Base-by-base conservation (phyloP, 2,329 filamentous ascomycete species). In the Akanthomyces muscarius region DNA sequence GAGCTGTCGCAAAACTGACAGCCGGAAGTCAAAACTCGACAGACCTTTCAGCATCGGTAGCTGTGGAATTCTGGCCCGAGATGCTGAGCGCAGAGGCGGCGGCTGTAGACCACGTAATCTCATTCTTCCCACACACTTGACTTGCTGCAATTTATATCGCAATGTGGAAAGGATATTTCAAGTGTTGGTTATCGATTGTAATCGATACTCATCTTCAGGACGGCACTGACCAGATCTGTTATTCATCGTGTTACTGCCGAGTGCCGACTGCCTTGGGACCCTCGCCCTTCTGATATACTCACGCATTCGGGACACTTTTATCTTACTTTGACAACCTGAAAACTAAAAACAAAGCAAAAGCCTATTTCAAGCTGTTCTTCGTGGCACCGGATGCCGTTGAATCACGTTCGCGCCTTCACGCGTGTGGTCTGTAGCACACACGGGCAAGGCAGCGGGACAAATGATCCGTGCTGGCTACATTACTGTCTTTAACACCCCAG, bases 51-150 rank as follows among this genome's bases (percentile, higher is more conserved):
- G 6, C 4, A 30, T 30, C 4, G 28, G 28, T 6, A 30, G 28
- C 28, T 30, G 28, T 6, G 28, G 6, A 30, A 30, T 30, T 30
- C 28, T 30, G 28, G 69, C 63, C 70, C 28, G 74, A 23, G 63
- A 68, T 78, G 76, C 21, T 65, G 64, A 33, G 63, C 68, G 63
- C 76, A 78, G 58, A 78, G 67, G 69, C 77, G 75, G 23, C 71
- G 73, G 65, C 73, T 67, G 65, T 76, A 79, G 28, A 79, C 69
- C 16, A 75, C 59, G 45, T 75, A 79, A 56, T 75, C 71, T 16
- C 76, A 76, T 30, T 70, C 62, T 48, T 48, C 72, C 48, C 75
- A 75, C 52, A 77, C 73, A 61, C 71, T 71, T 18, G 74, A 56
- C 38, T 67, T 73, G 48, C 65, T 38, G 65, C 75, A 76, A 57